Percentiles rank a stretch among this genome's conserved stretches.
These are phyloP conservation scores for Zalaria sp. DNA, from an alignment of 2,329 filamentous ascomycete genomes.

Conservation along the genomic window DNA sequence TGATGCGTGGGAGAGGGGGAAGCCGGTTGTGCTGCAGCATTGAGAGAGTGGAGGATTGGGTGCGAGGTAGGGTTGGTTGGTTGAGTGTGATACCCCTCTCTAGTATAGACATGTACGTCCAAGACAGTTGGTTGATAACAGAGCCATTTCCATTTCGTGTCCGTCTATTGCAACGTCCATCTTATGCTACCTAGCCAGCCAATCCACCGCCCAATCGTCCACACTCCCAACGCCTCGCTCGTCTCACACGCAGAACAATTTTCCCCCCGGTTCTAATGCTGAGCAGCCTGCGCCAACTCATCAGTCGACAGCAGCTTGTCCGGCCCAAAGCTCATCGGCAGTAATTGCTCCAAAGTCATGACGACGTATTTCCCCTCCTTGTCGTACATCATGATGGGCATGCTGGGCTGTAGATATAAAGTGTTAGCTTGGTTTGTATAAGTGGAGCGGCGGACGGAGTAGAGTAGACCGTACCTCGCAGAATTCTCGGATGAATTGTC, in stretches of 20 bases:
- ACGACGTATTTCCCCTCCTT: slow-evolving; percentile 60
- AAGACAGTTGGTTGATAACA: not conserved
- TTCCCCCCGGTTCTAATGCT: no score
- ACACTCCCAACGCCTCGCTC: no score
- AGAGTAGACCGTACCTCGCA: slow-evolving; percentile 19
- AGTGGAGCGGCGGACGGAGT: not conserved
- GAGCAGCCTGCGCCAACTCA: not conserved
- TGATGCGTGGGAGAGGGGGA: slow-evolving; percentile 71
- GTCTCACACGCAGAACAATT: no score
- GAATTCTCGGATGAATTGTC: slow-evolving; percentile 55
- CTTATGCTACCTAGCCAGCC: no score
- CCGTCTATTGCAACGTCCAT: no score
- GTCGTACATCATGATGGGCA: slow-evolving; percentile 87
- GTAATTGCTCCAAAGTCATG: slow-evolving; percentile 49
- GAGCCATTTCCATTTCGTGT: no score
- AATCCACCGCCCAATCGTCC: no score
- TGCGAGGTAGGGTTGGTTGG: not conserved
- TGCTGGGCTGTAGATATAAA: slow-evolving; percentile 27
- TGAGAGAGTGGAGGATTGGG: slow-evolving; percentile 18
- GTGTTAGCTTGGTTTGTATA: not conserved
- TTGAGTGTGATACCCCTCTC: slow-evolving; percentile 5
- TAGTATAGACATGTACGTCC: not conserved
- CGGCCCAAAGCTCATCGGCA: slow-evolving; percentile 41
- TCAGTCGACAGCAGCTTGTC: slow-evolving; percentile 22
- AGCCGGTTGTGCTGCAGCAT: slow-evolving; percentile 42